Base-by-base conservation (phyloP, 768 basidiomycete species). In the Mycena sanguinolenta region DNA sequence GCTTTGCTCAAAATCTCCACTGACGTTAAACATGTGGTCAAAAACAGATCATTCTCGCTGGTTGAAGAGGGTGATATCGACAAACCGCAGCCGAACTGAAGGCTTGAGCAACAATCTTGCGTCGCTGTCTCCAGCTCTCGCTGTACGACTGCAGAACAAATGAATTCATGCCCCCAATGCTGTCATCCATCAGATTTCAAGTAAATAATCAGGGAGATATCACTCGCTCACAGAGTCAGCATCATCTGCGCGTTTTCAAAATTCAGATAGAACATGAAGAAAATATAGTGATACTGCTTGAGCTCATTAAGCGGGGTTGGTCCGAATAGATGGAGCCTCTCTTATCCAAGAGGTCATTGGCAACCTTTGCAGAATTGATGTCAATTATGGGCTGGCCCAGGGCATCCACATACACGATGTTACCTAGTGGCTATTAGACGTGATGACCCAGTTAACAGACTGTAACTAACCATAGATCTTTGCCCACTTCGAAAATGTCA, bases 51-150 rank as follows among this genome's bases (percentile, higher is more conserved):
- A 67, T 13, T 4, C 28, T 53, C 39, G n/a, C n/a, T n/a, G n/a
- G n/a, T n/a, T n/a, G 42, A n/a, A 12, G 66, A 2, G 66, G 2
- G 8, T 67, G 17, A 25, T 68, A 57, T 0, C 34, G 52, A 28
- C 9, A 5, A 23, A 68, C 25, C 14, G 32, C 16, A 8, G 27
- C 9, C 13, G 17, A 44, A 5, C 52, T 9, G 12, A 68, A 49
- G 1, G 61, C 66, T 10, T 68, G 66, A 0, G 66, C 16, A 21
- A 68, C 78, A 30, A 86, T 63, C 39, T 85, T 7, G 91, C 72
- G n/a, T n/a, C n/a, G n/a, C n/a, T n/a, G n/a, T n/a, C n/a, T n/a
- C n/a, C n/a, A n/a, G n/a, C n/a, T n/a, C n/a, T n/a, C n/a, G n/a
- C n/a, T n/a, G n/a, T n/a, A n/a, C n/a, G n/a, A n/a, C n/a, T n/a